phyloP scores from a whole-genome alignment of 345 rosid species.

The Eucalyptus pauciflora region DNA sequence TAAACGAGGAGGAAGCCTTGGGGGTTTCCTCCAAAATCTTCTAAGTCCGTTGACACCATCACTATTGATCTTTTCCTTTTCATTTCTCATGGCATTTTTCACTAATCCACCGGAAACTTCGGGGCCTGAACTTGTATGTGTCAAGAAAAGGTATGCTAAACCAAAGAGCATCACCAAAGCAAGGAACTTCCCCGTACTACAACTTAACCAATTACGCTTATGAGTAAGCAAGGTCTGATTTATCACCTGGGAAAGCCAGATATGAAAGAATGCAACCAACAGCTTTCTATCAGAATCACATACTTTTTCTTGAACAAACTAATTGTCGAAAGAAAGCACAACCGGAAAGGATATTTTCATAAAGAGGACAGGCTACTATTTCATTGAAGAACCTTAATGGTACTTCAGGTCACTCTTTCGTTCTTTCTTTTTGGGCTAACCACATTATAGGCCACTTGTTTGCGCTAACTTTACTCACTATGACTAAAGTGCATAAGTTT shows the following conservation, averaged over 20 bases:
- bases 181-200: conserved; percentile 85
- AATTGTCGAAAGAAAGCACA: background rate
- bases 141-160: conserved; percentile 43
- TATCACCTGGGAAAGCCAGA: conserved; percentile 44
- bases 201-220: conserved; percentile 47
- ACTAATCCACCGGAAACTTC: conserved; percentile 16
- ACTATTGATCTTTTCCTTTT: conserved; percentile 16
- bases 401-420: background rate
- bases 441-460: background rate
- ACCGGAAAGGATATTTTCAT: background rate
- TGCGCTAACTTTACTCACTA: background rate
- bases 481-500: background rate
- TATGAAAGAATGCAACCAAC: background rate
- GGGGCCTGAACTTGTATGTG: conserved; percentile 26
- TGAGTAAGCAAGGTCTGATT: conserved; percentile 47
- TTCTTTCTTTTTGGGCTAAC: background rate
- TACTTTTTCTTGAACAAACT: background rate
- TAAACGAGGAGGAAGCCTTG: conserved; percentile 85
- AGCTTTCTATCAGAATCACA: background rate
- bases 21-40: conserved; percentile 63
- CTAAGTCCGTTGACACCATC: conserved; percentile 31
- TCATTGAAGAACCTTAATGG: background rate
- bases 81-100: conserved; percentile 3
- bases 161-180: conserved; percentile 57
- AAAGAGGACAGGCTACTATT: background rate